Conservation (phyloP, 164 flowering plant species). For the Magnolia sinica region DNA sequence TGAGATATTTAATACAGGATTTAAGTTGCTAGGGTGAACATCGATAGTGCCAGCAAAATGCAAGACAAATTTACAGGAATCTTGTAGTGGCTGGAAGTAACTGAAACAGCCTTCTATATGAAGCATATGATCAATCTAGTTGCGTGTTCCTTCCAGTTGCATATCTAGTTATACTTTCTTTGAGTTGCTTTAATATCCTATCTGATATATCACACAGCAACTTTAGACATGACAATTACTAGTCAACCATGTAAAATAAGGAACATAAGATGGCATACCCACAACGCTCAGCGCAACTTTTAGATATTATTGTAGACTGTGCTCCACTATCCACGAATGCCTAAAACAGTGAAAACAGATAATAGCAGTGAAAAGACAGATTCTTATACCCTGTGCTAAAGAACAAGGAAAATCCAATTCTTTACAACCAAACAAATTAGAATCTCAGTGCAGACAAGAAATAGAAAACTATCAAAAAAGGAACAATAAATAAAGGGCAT, state of each 20-base stretch:
- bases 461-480: background rate
- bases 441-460: background rate
- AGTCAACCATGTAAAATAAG: background rate
- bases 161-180: too few relatives aligned
- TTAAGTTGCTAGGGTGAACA: too few relatives aligned
- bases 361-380: background rate
- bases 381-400: background rate
- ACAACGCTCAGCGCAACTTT: slow-evolving; percentile 96
- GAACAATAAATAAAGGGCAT: background rate
- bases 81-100: too few relatives aligned
- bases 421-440: background rate
- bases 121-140: too few relatives aligned
- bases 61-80: too few relatives aligned
- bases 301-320: slow-evolving; percentile 96
- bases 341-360: slow-evolving; percentile 35
- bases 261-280: slow-evolving; percentile 55
- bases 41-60: too few relatives aligned
- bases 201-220: background rate
- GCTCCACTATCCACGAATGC: slow-evolving; percentile 99
- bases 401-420: background rate
- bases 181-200: background rate
- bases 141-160: too few relatives aligned
- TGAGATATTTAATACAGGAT: too few relatives aligned
- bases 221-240: background rate
- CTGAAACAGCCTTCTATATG: too few relatives aligned